Conservation (phyloP, 768 basidiomycete genomes). For the Mycena olivaceomarginata region DNA sequence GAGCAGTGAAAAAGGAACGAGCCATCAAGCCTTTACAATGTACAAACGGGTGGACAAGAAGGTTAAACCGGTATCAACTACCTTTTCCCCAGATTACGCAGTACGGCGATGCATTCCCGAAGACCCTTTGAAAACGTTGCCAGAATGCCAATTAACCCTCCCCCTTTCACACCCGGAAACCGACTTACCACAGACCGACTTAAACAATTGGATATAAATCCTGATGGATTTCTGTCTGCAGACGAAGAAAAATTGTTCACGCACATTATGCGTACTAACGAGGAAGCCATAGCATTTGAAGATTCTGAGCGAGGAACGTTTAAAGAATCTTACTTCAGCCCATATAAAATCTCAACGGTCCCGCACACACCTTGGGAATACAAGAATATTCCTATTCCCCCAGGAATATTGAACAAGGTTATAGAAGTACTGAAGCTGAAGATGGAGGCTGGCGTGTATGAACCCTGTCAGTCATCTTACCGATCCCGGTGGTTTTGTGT, state of each 20-base stretch:
- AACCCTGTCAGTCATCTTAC: slow-evolving; percentile 31
- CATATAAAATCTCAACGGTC: neutral
- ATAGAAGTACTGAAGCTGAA: slow-evolving; percentile 22
- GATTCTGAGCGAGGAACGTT: neutral
- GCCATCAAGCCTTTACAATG: slow-evolving; percentile 31
- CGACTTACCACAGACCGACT: neutral
- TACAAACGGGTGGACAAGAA: slow-evolving; percentile 45
- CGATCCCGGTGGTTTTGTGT: slow-evolving; percentile 43
- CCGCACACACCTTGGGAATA: no score
- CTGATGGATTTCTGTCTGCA: neutral
- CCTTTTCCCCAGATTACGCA: slow-evolving; percentile 18
- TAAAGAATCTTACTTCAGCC: neutral
- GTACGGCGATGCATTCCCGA: slow-evolving; percentile 42
- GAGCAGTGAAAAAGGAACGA: neutral
- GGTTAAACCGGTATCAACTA: no score
- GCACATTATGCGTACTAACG: neutral
- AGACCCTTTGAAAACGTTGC: slow-evolving; percentile 2
- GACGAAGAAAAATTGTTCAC: neutral
- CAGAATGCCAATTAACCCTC: neutral
- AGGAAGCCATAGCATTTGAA: neutral
- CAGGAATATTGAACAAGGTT: neutral
- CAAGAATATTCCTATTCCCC: neutral
- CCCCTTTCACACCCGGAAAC: neutral
- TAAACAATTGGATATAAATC: neutral
- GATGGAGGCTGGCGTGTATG: slow-evolving; percentile 9